Percentiles rank a stretch among this genome's conserved stretches.
Evolutionary conservation across 2,329 filamentous ascomycete genomes (phyloP).

Genomic region (Ophidiomyces ophidiicola): DNA sequence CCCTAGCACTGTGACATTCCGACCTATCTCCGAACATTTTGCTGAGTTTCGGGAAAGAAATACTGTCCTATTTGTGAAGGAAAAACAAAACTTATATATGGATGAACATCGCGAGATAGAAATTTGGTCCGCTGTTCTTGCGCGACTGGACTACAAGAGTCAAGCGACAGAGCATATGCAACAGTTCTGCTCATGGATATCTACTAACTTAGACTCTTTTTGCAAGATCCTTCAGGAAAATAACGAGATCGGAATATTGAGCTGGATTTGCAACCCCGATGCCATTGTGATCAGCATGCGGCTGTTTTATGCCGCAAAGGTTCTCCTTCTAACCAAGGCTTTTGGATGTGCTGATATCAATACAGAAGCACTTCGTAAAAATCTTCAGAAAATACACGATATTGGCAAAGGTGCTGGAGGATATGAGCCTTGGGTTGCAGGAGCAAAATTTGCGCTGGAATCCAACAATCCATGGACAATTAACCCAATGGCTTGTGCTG

Average conservation of each 20-base stretch:
- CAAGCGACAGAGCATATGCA: conserved; percentile 15
- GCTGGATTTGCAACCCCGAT: conserved; percentile 57
- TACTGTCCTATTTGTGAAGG: conserved; percentile 59
- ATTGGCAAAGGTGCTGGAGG: not conserved
- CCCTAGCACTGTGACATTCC: conserved; percentile 20
- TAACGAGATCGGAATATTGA: conserved; percentile 52
- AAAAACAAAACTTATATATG: conserved; percentile 90
- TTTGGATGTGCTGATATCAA: conserved; percentile 16
- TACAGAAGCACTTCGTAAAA: conserved; percentile 15
- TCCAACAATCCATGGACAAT: not conserved
- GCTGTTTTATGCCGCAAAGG: conserved; percentile 28
- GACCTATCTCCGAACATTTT: conserved; percentile 23
- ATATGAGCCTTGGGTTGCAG: conserved; percentile 8
- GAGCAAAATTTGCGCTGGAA: conserved; percentile 20
- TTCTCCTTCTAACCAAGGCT: conserved; percentile 21
- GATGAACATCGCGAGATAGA: conserved; percentile 65
- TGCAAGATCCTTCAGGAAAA: conserved; percentile 20
- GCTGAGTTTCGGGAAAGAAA: conserved; percentile 28
- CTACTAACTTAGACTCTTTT: conserved; percentile 24
- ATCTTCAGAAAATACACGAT: conserved; percentile 20
- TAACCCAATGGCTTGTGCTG: not conserved
- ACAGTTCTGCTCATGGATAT: conserved; percentile 24
- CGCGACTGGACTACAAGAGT: conserved; percentile 20
- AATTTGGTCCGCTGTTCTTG: conserved; percentile 51
- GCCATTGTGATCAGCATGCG: conserved; percentile 44